These are phyloP conservation scores for Cystoisospora suis DNA, from an alignment of 169 alveolate species.

Conservation along the genomic window DNA sequence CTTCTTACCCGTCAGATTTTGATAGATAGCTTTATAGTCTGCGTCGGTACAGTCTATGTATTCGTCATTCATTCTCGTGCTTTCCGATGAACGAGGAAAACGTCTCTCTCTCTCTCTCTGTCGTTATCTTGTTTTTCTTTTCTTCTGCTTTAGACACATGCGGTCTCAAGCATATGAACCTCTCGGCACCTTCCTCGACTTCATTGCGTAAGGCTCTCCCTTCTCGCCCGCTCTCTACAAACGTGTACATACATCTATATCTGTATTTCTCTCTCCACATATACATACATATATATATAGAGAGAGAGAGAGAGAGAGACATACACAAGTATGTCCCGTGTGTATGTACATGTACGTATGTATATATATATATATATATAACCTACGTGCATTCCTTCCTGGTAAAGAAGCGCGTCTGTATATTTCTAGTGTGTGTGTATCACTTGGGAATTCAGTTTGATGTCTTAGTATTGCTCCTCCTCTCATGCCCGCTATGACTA, in stretches of 20 bases:
- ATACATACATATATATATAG: neutral
- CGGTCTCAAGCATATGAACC: slow-evolving; percentile 89
- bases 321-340: neutral
- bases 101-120: neutral
- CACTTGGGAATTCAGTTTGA: too few relatives aligned
- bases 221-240: neutral
- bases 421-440: too few relatives aligned
- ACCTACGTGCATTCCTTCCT: neutral
- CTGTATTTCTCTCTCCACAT: neutral
- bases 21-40: too few relatives aligned
- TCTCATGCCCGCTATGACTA: too few relatives aligned
- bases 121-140: neutral
- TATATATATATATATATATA: neutral
- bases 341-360: neutral
- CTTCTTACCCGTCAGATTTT: too few relatives aligned
- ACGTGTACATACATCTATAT: neutral
- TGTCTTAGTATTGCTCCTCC: too few relatives aligned
- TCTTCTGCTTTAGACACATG: slow-evolving; percentile 74
- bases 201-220: slow-evolving; percentile 78
- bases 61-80: too few relatives aligned
- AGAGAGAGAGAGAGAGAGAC: too few relatives aligned
- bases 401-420: too few relatives aligned
- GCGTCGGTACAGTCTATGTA: too few relatives aligned
- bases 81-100: too few relatives aligned
- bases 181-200: slow-evolving; percentile 84